phyloP scores from a whole-genome alignment of 495 filamentous ascomycete species.

The Aspergillus cavernicola region DNA sequence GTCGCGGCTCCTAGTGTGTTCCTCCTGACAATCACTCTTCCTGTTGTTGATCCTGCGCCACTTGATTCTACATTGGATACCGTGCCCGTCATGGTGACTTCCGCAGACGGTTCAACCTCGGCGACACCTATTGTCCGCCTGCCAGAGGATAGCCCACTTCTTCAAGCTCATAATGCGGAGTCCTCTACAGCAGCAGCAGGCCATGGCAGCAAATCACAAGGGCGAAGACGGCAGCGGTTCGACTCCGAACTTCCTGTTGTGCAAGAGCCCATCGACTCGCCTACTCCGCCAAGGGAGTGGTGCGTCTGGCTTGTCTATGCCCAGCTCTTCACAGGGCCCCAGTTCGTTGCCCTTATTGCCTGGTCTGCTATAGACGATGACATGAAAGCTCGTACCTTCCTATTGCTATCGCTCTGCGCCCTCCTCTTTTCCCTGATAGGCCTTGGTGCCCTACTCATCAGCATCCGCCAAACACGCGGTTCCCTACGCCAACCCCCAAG shows the following conservation, averaged over 20 bases:
- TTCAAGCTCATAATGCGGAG: slow-evolving; percentile 20
- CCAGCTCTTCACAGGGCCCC: slow-evolving; percentile 83
- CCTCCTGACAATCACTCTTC: slow-evolving; percentile 85
- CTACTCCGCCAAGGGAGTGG: slow-evolving; percentile 58
- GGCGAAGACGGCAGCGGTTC: slow-evolving; percentile 26
- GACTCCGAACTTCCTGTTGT: slow-evolving; percentile 41
- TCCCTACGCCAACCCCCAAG: slow-evolving; percentile 50
- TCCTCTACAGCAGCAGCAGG: slow-evolving; percentile 13
- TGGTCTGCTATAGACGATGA: slow-evolving; percentile 67
- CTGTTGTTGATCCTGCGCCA: slow-evolving; percentile 71
- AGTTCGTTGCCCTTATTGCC: slow-evolving; percentile 72
- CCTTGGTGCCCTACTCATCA: slow-evolving; percentile 58
- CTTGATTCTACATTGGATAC: slow-evolving; percentile 40
- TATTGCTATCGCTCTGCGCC: slow-evolving; percentile 63
- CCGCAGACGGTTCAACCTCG: slow-evolving; percentile 22
- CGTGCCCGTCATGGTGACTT: slow-evolving; percentile 39
- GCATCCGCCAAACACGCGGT: slow-evolving; percentile 40
- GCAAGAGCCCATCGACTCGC: slow-evolving; percentile 19
- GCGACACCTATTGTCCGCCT: slow-evolving; percentile 33
- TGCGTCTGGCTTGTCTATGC: slow-evolving; percentile 84
- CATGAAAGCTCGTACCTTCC: slow-evolving; percentile 44
- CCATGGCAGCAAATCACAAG: slow-evolving; percentile 18
- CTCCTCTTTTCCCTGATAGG: slow-evolving; percentile 66
- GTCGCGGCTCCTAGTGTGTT: slow-evolving; percentile 87
- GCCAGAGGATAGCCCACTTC: slow-evolving; percentile 43